Percentiles rank a stretch among this genome's conserved stretches.
These are phyloP conservation scores for Oryza rufipogon DNA, from an alignment of 176 grass and related monocot genomes.

Conservation along the genomic window DNA sequence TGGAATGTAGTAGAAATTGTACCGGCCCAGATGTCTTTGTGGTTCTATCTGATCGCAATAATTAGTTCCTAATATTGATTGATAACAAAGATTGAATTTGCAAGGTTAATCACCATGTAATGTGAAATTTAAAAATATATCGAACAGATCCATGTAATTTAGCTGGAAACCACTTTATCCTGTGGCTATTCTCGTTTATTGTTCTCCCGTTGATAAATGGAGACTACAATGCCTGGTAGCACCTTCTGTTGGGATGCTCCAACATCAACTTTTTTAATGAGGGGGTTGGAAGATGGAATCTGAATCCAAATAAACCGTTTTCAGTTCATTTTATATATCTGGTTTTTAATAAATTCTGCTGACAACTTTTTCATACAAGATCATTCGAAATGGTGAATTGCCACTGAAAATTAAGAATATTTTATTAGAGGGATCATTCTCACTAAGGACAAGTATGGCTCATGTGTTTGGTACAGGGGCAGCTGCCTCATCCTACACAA, in stretches of 20 bases:
- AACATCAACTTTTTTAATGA: too few relatives aligned
- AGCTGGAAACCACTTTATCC: too few relatives aligned
- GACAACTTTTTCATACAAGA: not conserved
- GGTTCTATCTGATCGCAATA: too few relatives aligned
- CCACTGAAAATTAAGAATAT: not conserved
- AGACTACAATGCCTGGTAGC: too few relatives aligned
- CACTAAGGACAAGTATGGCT: not conserved
- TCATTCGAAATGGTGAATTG: not conserved
- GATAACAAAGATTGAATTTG: not conserved
- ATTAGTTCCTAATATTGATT: not conserved
- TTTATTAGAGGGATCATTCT: not conserved
- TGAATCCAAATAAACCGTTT: too few relatives aligned
- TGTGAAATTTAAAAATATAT: not conserved
- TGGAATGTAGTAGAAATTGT: not conserved
- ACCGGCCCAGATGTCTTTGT: not conserved
- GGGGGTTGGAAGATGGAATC: too few relatives aligned
- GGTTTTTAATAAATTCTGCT: too few relatives aligned
- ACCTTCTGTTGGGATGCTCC: too few relatives aligned
- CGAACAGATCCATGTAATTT: not conserved
- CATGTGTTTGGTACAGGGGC: not conserved
- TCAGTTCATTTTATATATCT: too few relatives aligned
- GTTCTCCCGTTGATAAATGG: too few relatives aligned
- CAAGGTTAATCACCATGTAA: not conserved
- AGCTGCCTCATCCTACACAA: not conserved
- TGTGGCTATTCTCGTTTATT: too few relatives aligned